Base-by-base conservation (phyloP, 805 yeast genomes). In the Metschnikowia rubicola region DNA sequence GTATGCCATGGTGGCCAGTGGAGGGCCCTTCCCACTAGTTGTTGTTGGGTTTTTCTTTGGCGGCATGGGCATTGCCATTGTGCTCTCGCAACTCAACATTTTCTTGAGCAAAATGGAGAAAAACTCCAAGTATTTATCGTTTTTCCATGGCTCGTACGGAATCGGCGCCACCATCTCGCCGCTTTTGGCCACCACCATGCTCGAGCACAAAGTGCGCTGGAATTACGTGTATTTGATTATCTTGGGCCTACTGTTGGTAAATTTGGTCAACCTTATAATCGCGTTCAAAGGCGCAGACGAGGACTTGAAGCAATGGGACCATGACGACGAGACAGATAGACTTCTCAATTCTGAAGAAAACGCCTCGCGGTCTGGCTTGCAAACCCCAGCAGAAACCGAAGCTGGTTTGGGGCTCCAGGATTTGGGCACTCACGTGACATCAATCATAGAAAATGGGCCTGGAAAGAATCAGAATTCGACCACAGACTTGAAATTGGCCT, bases 151-250 rank as follows among this genome's bases (percentile, higher is more conserved):
- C 11, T 42, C 51, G 11, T 61, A 61, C 47, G 65, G 65, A 6
- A 15, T 57, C n/a, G 64, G 64, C 7, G 56, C 63, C 37, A 44
- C 66, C 52, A 39, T 64, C 8, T 52, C 61, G 9, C 63, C 63
- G 3, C 45, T 59, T 35, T 39, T 53, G 26, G 61, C 62, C 17
- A 58, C 61, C 3, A 46, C 55, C 8, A 48, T 57, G 48, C 45
- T 58, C 5, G 55, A 54, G 26, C 41, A 47, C 10, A 49, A 45
- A 4, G 34, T 59, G 37, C 34, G 32, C 15, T 59, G 63, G 63
- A 51, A 59, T 47, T 56, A 44, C 43, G 50, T 55, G 26, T 59
- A 57, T 45, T 35, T 59, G 17, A 54, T 60, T 19, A 43, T 46
- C 34, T 49, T 57, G 33, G 57, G 47, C 3, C 19, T 52, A 21